Percentiles rank a stretch among this genome's conserved stretches.
phyloP scores from a whole-genome alignment of 148 eudicot species.

The Bassia scoparia region DNA sequence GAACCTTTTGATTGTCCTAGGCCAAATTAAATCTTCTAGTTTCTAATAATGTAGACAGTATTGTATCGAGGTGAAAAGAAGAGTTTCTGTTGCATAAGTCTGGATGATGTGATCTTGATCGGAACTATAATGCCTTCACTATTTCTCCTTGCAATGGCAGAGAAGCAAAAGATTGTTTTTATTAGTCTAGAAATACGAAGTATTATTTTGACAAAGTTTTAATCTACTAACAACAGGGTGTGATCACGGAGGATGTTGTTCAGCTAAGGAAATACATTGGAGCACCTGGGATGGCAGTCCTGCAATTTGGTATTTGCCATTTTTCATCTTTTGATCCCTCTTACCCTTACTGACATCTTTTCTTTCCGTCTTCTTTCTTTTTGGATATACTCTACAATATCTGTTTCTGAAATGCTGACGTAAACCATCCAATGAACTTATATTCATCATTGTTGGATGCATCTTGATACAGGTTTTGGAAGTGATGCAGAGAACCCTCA shows the following conservation, averaged over 20 bases:
- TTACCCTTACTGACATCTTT: background rate
- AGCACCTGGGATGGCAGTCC: conserved; percentile 99
- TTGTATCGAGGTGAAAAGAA: background rate
- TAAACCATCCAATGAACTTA: background rate
- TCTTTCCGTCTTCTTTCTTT: background rate
- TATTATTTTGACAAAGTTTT: background rate
- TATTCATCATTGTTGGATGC: background rate
- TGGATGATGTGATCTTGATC: background rate
- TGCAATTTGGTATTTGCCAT: conserved; percentile 71
- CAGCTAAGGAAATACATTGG: conserved; percentile 79
- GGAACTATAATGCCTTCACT: background rate
- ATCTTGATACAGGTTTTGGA: conserved; percentile 68
- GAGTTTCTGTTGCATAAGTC: background rate
- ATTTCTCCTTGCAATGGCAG: background rate
- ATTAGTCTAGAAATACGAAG: background rate
- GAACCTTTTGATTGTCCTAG: no score
- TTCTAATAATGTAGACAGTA: no score
- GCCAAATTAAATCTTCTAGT: background rate
- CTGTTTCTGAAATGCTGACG: background rate
- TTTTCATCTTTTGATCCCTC: conserved; percentile 15
- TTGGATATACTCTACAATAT: background rate
- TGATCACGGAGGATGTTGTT: conserved; percentile 93
- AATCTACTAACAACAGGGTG: conserved; percentile 54
- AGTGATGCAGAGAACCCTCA: conserved; percentile 94
- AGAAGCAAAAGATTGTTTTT: background rate